These are phyloP conservation scores for Starmerella floricola DNA, from an alignment of 805 yeast genomes.

Conservation along the genomic window DNA sequence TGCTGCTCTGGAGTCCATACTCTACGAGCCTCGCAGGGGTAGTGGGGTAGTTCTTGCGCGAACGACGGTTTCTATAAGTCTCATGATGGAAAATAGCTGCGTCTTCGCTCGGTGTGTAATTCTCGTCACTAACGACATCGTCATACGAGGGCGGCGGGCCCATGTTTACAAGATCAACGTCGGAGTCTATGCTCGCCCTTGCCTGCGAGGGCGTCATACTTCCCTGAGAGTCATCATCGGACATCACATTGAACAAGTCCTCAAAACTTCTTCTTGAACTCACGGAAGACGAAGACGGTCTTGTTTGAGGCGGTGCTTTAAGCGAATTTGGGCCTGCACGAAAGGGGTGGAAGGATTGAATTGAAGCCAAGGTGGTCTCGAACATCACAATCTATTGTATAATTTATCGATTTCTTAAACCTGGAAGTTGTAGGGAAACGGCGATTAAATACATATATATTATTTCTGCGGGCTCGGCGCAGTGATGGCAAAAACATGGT, in stretches of 20 bases:
- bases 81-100: conserved; percentile 10
- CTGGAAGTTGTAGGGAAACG: no score
- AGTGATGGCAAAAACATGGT: neutral
- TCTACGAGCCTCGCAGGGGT: conserved; percentile 19
- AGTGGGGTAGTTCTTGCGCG: conserved; percentile 1
- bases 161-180: neutral
- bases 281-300: no score
- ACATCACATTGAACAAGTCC: neutral
- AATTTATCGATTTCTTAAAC: no score
- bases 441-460: neutral
- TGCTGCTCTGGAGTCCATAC: conserved; percentile 38
- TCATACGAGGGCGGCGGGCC: conserved; percentile 17
- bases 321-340: no score
- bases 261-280: neutral
- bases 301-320: no score
- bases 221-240: neutral
- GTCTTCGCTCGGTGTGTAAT: neutral
- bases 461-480: neutral
- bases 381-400: no score
- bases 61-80: conserved; percentile 1
- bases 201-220: neutral
- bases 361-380: neutral
- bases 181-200: conserved; percentile 4
- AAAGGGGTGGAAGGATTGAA: neutral
- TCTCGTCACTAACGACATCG: conserved; percentile 15